Percentiles rank a stretch among this genome's conserved stretches.
Conservation (phyloP, 2,329 filamentous ascomycete species). For the Neurospora crassa region DNA sequence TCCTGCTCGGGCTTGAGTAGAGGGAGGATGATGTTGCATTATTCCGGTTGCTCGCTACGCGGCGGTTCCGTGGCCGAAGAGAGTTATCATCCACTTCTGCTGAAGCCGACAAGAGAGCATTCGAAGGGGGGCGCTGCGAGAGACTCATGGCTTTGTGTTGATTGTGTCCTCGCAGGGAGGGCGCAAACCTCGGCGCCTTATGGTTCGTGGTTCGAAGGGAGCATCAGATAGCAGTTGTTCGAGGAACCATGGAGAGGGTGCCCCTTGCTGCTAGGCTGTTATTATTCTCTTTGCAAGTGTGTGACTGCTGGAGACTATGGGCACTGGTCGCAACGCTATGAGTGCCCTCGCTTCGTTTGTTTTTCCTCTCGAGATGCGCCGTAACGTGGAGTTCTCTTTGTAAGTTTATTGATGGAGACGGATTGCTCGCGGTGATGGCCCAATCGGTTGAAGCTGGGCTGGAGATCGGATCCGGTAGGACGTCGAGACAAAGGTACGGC, state of each 20-base stretch:
- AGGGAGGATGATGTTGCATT: constrained; percentile 19
- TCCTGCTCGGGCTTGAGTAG: constrained; percentile 20
- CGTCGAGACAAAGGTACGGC: neutral
- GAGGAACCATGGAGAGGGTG: constrained; percentile 11
- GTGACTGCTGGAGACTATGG: neutral
- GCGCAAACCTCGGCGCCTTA: constrained; percentile 20
- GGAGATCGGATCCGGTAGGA: neutral
- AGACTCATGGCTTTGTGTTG: constrained; percentile 15
- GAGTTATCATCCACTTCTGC: constrained; percentile 30
- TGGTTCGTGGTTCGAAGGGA: constrained; percentile 15
- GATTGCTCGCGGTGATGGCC: neutral
- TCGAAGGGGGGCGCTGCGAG: constrained; percentile 31
- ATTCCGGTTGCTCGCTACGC: constrained; percentile 26
- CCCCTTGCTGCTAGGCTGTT: neutral
- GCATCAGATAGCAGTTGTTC: constrained; percentile 21
- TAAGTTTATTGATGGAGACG: neutral
- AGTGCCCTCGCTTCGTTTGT: neutral
- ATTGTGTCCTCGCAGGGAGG: constrained; percentile 18
- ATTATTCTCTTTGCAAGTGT: neutral
- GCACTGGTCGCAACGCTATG: neutral
- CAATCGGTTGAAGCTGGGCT: neutral
- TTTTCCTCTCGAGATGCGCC: neutral
- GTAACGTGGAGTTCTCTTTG: neutral
- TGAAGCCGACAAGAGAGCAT: constrained; percentile 31
- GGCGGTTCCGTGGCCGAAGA: constrained; percentile 42